Evolutionary conservation across 106 monocot species (phyloP).

Genomic region (Dioscorea zingiberensis): DNA sequence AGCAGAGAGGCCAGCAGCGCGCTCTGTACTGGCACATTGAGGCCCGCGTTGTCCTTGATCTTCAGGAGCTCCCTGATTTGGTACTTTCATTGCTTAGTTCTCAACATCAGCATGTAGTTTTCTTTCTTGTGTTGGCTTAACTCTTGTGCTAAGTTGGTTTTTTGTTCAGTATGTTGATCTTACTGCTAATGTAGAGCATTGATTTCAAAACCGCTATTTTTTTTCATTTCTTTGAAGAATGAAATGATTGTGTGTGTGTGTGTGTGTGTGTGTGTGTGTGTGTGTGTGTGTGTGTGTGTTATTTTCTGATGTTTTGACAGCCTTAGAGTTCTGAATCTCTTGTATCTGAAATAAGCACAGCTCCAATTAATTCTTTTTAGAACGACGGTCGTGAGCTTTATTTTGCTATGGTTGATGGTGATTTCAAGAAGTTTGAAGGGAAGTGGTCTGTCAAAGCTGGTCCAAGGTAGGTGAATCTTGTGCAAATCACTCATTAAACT

Average conservation of each 20-base stretch:
- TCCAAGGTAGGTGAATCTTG: slow-evolving; percentile 49
- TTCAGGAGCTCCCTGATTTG: slow-evolving; percentile 62
- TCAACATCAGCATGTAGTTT: too few relatives aligned
- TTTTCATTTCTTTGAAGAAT: too few relatives aligned
- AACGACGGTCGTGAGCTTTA: slow-evolving; percentile 55
- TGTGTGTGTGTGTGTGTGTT: neutral
- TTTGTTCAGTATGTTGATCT: too few relatives aligned
- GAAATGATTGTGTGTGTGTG: too few relatives aligned
- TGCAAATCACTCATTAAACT: neutral
- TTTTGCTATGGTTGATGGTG: slow-evolving; percentile 95
- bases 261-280: too few relatives aligned
- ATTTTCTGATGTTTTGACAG: neutral
- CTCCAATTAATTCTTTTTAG: neutral
- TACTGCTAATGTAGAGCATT: too few relatives aligned
- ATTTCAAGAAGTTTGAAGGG: slow-evolving; percentile 99
- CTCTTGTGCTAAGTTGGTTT: too few relatives aligned
- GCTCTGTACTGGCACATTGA: slow-evolving; percentile 95
- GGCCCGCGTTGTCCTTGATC: slow-evolving; percentile 89
- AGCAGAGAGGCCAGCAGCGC: slow-evolving; percentile 83
- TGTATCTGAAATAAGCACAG: neutral
- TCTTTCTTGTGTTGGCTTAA: too few relatives aligned
- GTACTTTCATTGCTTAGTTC: slow-evolving; percentile 15
- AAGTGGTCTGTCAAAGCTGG: slow-evolving; percentile 84
- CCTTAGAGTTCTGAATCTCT: neutral
- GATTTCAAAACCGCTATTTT: too few relatives aligned